phyloP scores from a whole-genome alignment of 805 yeast species.

The Lachancea dasiensis region DNA sequence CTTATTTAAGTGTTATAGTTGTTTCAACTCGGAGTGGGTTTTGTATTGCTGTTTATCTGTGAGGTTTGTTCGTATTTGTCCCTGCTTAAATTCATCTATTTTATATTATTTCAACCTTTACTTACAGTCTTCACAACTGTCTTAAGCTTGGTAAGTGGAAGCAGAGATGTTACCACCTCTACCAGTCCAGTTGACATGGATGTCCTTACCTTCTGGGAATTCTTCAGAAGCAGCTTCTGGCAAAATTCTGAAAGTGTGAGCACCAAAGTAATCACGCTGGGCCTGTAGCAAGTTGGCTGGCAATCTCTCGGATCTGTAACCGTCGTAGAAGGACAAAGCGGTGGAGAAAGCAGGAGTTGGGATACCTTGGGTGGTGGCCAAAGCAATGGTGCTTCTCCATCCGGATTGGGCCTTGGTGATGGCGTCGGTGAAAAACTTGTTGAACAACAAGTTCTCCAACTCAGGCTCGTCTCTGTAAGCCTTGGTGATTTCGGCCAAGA shows the following conservation, averaged over 20 bases:
- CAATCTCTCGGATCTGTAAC: conserved; percentile 90
- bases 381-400: conserved; percentile 85
- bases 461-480: conserved; percentile 94
- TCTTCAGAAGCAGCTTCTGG: conserved; percentile 75
- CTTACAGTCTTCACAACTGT: not conserved
- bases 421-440: conserved; percentile 90
- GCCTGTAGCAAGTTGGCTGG: conserved; percentile 99
- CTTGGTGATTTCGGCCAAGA: conserved; percentile 92
- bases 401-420: conserved; percentile 89
- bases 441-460: conserved; percentile 90
- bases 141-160: conserved; percentile 84
- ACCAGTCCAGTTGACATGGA: conserved; percentile 99
- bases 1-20: too few species aligned
- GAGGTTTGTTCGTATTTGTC: too few species aligned
- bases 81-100: too few species aligned
- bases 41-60: too few species aligned
- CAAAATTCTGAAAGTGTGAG: conserved; percentile 95
- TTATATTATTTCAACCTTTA: not conserved
- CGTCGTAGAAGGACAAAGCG: conserved; percentile 96
- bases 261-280: conserved; percentile 99
- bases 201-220: conserved; percentile 73
- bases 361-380: conserved; percentile 79
- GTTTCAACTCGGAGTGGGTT: too few species aligned
- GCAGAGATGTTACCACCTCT: conserved; percentile 98
- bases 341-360: conserved; percentile 98